phyloP scores from a whole-genome alignment of 345 rosid species.

The Syzygium grande region DNA sequence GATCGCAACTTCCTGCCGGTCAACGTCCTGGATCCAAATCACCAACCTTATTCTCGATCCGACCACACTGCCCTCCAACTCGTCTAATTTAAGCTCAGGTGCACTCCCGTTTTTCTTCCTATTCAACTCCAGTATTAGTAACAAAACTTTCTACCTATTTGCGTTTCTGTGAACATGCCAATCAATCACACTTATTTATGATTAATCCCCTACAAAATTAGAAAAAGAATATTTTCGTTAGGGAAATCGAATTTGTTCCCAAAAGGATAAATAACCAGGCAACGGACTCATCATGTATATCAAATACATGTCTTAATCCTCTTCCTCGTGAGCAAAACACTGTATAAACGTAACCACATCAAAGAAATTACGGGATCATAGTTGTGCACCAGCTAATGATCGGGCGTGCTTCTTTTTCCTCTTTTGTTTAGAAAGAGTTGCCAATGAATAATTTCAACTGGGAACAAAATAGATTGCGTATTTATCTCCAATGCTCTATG shows the following conservation, averaged over 20 bases:
- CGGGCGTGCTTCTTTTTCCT: no score
- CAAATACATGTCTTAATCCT: background rate
- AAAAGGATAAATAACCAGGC: background rate
- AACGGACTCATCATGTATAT: background rate
- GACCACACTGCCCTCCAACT: constrained; percentile 69
- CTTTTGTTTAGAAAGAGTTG: background rate
- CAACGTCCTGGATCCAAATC: constrained; percentile 49
- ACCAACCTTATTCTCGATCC: constrained; percentile 33
- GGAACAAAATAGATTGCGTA: background rate
- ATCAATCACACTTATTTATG: background rate
- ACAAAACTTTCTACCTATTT: background rate
- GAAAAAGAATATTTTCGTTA: background rate
- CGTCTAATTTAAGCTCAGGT: constrained; percentile 30
- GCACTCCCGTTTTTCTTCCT: background rate
- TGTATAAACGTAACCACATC: background rate
- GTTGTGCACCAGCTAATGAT: background rate
- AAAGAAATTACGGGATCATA: background rate
- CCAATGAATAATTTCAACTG: background rate
- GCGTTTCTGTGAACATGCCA: background rate
- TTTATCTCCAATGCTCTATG: background rate
- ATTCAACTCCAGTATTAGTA: background rate
- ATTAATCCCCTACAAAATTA: background rate
- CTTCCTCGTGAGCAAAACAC: background rate
- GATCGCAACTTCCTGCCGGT: constrained; percentile 57
- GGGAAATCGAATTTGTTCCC: background rate